Conservation (phyloP, 768 basidiomycete species). For the Tephrocybe sp. region DNA sequence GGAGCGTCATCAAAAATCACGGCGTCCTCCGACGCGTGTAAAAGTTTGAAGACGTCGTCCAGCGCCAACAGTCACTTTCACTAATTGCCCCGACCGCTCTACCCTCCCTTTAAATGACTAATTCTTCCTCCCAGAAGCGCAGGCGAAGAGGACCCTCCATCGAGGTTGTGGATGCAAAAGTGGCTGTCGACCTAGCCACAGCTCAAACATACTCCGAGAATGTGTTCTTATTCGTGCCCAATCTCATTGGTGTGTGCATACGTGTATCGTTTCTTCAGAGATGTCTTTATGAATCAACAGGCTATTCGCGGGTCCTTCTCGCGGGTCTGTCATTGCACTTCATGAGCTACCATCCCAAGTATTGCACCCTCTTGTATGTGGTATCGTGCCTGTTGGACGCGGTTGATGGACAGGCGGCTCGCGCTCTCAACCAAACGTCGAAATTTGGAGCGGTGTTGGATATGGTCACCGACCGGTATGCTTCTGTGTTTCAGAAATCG, state of each 20-base stretch:
- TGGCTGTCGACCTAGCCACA: slow-evolving; percentile 84
- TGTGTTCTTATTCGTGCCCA: slow-evolving; percentile 95
- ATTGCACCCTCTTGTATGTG: slow-evolving; percentile 85
- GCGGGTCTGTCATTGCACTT: slow-evolving; percentile 86
- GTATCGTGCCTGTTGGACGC: slow-evolving; percentile 94
- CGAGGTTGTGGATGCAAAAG: slow-evolving; percentile 78
- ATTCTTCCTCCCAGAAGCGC: slow-evolving; percentile 34
- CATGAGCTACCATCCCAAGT: slow-evolving; percentile 94
- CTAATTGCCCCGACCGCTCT: not conserved
- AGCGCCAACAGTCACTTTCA: slow-evolving; percentile 1
- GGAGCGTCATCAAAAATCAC: slow-evolving; percentile 16
- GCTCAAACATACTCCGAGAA: slow-evolving; percentile 90
- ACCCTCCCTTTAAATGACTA: slow-evolving; percentile 25
- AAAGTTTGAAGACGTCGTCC: slow-evolving; percentile 11
- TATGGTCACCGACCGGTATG: slow-evolving; percentile 98
- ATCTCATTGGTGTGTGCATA: slow-evolving; percentile 77
- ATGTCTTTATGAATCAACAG: slow-evolving; percentile 35
- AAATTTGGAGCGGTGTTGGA: slow-evolving; percentile 98
- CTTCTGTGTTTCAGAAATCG: slow-evolving; percentile 6
- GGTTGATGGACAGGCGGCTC: slow-evolving; percentile 90
- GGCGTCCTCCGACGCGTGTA: slow-evolving; percentile 17
- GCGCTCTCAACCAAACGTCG: slow-evolving; percentile 84
- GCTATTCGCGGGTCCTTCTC: slow-evolving; percentile 87
- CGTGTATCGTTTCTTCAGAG: slow-evolving; percentile 3
- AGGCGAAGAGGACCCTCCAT: slow-evolving; percentile 47